Evolutionary conservation across 176 grass and related monocot species (phyloP).

Genomic region (Thinopyrum elongatum): DNA sequence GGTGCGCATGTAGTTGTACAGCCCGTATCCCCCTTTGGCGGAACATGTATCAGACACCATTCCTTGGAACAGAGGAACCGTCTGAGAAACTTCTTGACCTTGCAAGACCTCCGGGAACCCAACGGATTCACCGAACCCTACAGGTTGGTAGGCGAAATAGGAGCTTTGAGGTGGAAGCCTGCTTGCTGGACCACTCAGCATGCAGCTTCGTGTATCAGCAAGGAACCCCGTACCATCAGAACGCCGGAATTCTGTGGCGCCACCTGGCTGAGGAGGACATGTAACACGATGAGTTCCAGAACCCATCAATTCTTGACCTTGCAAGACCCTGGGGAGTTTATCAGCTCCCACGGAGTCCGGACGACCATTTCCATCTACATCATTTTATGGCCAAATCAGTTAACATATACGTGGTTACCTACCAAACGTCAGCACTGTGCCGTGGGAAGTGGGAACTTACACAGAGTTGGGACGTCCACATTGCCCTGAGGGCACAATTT

Average conservation of each 20-base stretch:
- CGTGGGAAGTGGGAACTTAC: slow-evolving; percentile 48
- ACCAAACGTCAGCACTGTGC: background rate
- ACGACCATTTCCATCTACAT: slow-evolving; percentile 74
- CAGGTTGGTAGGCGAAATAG: slow-evolving; percentile 58
- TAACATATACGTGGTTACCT: background rate
- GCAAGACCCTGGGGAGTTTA: slow-evolving; percentile 99
- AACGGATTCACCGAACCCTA: slow-evolving; percentile 85
- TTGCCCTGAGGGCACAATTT: slow-evolving; percentile 67
- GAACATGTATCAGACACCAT: slow-evolving; percentile 36
- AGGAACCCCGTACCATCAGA: slow-evolving; percentile 32
- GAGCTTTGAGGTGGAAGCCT: slow-evolving; percentile 37
- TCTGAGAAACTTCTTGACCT: slow-evolving; percentile 96
- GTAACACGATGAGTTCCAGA: slow-evolving; percentile 50
- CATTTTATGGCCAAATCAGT: slow-evolving; percentile 6
- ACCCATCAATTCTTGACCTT: slow-evolving; percentile 99
- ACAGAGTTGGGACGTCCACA: slow-evolving; percentile 59
- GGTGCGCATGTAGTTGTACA: slow-evolving; percentile 20
- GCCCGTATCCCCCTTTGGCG: slow-evolving; percentile 25
- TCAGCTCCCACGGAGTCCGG: slow-evolving; percentile 72
- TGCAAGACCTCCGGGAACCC: slow-evolving; percentile 98
- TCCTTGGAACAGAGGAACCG: slow-evolving; percentile 50
- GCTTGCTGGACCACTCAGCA: slow-evolving; percentile 35
- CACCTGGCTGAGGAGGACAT: slow-evolving; percentile 44
- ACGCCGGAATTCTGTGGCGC: slow-evolving; percentile 40
- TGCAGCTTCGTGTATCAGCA: slow-evolving; percentile 33